A percentile compares a stretch with the other conserved stretches of the same genome.
These are phyloP conservation scores for Alternaria brassicae DNA, from an alignment of 2,329 filamentous ascomycete genomes.

Conservation along the genomic window DNA sequence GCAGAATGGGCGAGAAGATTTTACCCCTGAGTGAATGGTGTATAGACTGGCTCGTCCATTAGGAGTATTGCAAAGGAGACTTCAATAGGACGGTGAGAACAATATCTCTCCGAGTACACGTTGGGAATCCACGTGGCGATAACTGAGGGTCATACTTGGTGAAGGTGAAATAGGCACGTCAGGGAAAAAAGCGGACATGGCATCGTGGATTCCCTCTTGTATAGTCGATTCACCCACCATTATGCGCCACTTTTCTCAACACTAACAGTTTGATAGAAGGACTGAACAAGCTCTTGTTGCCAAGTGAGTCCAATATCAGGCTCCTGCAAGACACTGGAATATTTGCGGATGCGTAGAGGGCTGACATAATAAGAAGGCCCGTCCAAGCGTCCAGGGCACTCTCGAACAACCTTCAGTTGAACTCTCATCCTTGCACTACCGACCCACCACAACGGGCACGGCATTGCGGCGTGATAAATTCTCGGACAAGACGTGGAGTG, in stretches of 20 bases:
- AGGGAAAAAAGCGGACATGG: constrained; percentile 12
- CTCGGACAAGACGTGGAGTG: constrained; percentile 43
- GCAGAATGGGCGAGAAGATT: background rate
- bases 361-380: constrained; percentile 28
- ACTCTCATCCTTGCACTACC: constrained; percentile 34
- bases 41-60: background rate
- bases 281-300: background rate
- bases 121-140: background rate
- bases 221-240: background rate
- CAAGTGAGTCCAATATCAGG: background rate
- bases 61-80: background rate
- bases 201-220: background rate
- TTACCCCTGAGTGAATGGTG: constrained; percentile 10
- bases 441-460: constrained; percentile 39
- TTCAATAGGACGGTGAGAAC: background rate
- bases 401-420: constrained; percentile 33
- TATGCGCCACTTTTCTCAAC: background rate
- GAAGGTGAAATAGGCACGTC: constrained; percentile 11
- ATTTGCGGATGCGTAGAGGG: constrained; percentile 22
- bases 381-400: constrained; percentile 26
- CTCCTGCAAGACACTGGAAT: constrained; percentile 10
- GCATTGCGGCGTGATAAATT: constrained; percentile 34
- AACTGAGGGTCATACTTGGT: background rate
- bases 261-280: background rate
- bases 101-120: background rate